These are phyloP conservation scores for Sequoiadendron giganteum DNA, from an alignment of 75 land plant species.

Conservation along the genomic window DNA sequence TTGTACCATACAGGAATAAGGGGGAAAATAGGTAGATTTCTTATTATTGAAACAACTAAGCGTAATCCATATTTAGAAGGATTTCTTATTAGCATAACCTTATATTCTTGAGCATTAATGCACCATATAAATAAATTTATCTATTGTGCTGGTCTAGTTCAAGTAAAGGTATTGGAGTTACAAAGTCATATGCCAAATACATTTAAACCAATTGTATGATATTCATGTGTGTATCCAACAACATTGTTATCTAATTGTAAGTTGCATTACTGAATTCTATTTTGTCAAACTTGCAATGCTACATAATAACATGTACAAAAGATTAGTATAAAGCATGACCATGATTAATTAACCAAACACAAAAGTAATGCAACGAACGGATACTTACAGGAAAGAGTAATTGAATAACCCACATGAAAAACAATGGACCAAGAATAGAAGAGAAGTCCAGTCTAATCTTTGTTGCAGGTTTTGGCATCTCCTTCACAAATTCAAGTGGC, in stretches of 20 bases:
- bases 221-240: neutral
- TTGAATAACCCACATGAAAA: constrained; percentile 87
- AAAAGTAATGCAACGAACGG: neutral
- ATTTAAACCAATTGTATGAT: neutral
- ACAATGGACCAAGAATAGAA: constrained; percentile 81
- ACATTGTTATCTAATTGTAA: neutral
- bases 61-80: neutral
- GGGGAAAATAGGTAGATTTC: too few species aligned
- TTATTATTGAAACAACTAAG: neutral
- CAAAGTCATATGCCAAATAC: neutral
- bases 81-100: too few species aligned
- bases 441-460: constrained; percentile 64
- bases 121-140: too few species aligned
- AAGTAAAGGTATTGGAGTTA: too few species aligned
- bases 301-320: neutral
- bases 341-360: constrained; percentile 6
- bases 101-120: too few species aligned
- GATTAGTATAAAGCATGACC: neutral
- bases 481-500: constrained; percentile 69
- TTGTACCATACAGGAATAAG: too few species aligned
- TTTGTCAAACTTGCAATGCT: neutral
- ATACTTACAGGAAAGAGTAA: constrained; percentile 93
- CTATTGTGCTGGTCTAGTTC: too few species aligned
- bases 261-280: neutral
- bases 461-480: constrained; percentile 82